Conservation (phyloP, 139 green algal species). For the Axilococcus clingmanii region DNA sequence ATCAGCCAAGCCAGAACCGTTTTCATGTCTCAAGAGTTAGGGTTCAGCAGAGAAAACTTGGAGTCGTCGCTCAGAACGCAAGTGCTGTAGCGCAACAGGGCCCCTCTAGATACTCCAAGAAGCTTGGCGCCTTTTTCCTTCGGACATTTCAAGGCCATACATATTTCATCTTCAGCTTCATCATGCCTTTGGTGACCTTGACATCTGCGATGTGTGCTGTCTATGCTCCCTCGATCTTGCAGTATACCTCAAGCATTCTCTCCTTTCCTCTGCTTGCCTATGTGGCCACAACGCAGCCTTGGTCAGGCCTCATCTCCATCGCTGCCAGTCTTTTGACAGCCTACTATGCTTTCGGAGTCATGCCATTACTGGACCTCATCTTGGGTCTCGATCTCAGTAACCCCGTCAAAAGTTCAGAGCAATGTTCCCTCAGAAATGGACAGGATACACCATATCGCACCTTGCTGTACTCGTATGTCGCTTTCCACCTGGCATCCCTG, state of each 20-base stretch:
- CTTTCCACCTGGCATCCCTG: constrained; percentile 16
- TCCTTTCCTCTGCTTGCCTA: background rate
- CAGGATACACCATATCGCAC: constrained; percentile 8
- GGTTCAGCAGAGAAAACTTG: too few relatives aligned
- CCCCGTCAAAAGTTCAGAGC: background rate
- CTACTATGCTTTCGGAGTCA: constrained; percentile 28
- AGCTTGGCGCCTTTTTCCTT: background rate
- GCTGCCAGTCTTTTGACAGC: constrained; percentile 17
- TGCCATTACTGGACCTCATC: constrained; percentile 26
- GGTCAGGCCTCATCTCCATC: background rate
- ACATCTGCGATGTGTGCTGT: constrained; percentile 1
- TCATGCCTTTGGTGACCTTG: constrained; percentile 11
- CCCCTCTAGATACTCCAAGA: too few relatives aligned
- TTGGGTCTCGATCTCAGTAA: constrained; percentile 24
- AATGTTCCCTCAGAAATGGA: background rate
- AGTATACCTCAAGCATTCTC: background rate
- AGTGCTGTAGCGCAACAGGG: too few relatives aligned
- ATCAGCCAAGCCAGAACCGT: too few relatives aligned
- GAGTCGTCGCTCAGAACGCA: too few relatives aligned
- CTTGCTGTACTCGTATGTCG: constrained; percentile 12
- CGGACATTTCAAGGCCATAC: background rate
- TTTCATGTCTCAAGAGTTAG: too few relatives aligned
- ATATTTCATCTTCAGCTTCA: constrained; percentile 2
- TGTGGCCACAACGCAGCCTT: background rate
- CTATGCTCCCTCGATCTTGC: constrained; percentile 1